Evolutionary conservation across 164 flowering plant genomes (phyloP), one percentile per base, ranked within the genome.

Genomic region (Paratinospora sagittata): DNA sequence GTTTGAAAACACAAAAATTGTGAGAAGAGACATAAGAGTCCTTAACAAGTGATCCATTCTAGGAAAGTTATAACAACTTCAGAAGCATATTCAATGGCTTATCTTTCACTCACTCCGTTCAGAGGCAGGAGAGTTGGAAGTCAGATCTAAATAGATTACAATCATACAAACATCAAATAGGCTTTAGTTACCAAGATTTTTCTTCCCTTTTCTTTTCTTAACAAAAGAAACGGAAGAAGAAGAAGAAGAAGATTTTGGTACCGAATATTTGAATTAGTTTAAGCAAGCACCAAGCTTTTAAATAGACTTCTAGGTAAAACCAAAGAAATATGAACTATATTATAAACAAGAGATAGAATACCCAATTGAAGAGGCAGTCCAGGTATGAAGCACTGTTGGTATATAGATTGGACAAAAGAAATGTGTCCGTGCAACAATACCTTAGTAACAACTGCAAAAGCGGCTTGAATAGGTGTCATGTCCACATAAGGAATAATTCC

Each of bases 401-500:
- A 14, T 13, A 23, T 23, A 66, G 11, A 68, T 27, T 12, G 47
- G 19, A 68, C 19, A 8, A 27, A 14, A 33, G 13, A 1, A 30
- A 52, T 1, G 26, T 0, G 13, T 1, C 26, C 19, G 24, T 34
- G 52, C 26, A 58, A 58, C 16, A 55, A 52, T 73, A 91, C 98
- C 97, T 91, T 93, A 73, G 85, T 80, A 39, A 91, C 91, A 0
- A 93, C 97, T 8, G 98, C 97, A 83, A 80, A 91, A 43, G 98
- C 98, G 71, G 95, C 98, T 78, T 89, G 96, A 49, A 90, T 81
- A 13, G 98, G 98, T 55, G 84, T 86, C 96, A 91, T 85, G 68
- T 88, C 89, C 80, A 87, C 90, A 70, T 89, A 90, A 8, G 98
- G 98, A 41, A 91, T 83, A 27, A 82, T 77, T 71, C 97, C 97